phyloP scores from a whole-genome alignment of 495 filamentous ascomycete genomes.

The Talaromyces trachyspermus region DNA sequence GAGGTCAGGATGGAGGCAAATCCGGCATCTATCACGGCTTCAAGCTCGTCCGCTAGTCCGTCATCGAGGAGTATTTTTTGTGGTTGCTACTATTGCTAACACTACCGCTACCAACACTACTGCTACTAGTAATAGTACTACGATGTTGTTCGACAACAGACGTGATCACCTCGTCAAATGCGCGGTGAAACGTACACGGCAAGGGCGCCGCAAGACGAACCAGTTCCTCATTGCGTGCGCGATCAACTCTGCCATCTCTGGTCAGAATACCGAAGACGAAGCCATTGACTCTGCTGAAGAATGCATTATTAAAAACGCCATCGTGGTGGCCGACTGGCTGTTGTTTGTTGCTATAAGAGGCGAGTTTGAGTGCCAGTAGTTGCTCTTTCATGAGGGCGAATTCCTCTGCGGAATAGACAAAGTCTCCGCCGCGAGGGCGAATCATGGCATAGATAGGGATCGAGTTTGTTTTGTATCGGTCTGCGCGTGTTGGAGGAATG shows the following conservation, averaged over 20 bases:
- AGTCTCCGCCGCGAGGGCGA: constrained; percentile 34
- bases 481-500: neutral
- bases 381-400: constrained; percentile 34
- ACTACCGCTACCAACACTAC: too few species aligned
- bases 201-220: constrained; percentile 29
- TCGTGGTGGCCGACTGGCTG: too few species aligned
- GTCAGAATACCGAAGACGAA: constrained; percentile 45
- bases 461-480: constrained; percentile 7
- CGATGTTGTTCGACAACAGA: constrained; percentile 18
- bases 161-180: constrained; percentile 38
- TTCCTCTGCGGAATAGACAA: constrained; percentile 30
- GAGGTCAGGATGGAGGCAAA: constrained; percentile 42
- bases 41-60: constrained; percentile 10
- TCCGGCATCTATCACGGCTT: constrained; percentile 30
- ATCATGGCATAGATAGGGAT: constrained; percentile 47
- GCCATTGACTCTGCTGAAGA: constrained; percentile 26
- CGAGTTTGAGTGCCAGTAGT: constrained; percentile 22
- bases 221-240: constrained; percentile 26
- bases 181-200: constrained; percentile 49
- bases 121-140: too few species aligned
- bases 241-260: constrained; percentile 23
- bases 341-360: neutral
- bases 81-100: too few species aligned
- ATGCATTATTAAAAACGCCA: too few species aligned
- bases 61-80: too few species aligned